Conservation (phyloP, 345 rosid species). For the Populus nigra region DNA sequence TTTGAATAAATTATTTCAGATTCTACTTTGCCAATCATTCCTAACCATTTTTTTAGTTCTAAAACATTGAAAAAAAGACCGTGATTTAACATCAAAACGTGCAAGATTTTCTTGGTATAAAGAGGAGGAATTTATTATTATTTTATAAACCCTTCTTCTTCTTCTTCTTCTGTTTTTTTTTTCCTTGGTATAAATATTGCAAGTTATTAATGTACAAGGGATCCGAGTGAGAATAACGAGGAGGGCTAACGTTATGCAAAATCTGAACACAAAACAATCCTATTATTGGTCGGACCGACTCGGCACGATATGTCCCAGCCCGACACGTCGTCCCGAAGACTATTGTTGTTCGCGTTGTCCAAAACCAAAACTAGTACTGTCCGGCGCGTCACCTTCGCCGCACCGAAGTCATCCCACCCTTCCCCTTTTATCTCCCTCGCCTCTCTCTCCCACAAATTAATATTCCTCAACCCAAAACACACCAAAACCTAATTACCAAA, state of each 20-base stretch:
- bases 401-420: slow-evolving; percentile 22
- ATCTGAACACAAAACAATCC: background rate
- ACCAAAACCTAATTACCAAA: background rate
- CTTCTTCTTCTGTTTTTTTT: too few relatives aligned
- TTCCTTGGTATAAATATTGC: background rate
- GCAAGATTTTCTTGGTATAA: too few relatives aligned
- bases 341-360: background rate
- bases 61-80: too few relatives aligned
- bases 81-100: too few relatives aligned
- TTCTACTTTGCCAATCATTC: too few relatives aligned
- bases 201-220: background rate
- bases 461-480: background rate
- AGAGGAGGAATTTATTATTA: too few relatives aligned
- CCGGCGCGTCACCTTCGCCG: slow-evolving; percentile 39
- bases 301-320: background rate
- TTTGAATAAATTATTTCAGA: too few relatives aligned
- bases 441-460: background rate
- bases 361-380: background rate
- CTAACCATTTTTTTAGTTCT: too few relatives aligned
- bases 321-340: background rate
- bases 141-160: too few relatives aligned
- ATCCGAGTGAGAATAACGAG: background rate
- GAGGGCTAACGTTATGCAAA: background rate
- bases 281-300: slow-evolving; percentile 1
- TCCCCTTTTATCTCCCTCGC: background rate